Evolutionary conservation across 805 yeast species (phyloP), one percentile per base, ranked within the genome.

Genomic region (Pichia nanzhaoensis): DNA sequence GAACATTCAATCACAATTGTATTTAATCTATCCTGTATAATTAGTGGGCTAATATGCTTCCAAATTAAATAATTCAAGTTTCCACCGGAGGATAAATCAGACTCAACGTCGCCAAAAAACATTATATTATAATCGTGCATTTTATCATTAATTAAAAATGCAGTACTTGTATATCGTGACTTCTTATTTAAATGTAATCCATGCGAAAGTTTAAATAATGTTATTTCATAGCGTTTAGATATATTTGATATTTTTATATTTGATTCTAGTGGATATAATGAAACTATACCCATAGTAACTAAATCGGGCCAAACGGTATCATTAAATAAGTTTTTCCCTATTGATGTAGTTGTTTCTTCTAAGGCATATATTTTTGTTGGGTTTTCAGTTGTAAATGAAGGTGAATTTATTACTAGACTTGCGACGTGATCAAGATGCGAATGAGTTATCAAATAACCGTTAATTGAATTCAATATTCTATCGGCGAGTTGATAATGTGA

Each of bases 21-120:
- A 18, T 62, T 66, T 37, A 89, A 63, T 13, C 61, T 47, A 3
- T 66, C 60, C 4, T 63, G 39, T 0, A 66, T 55, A 1, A 83
- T 67, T 24, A 67, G 53, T 0, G 72, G 70, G 0, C 82, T 75
- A 3, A 85, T 66, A 17, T 60, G 52, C 3, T 58, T 42, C 96
- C 96, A 87, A 3, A 86, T 71, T 1, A 48, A 42, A 8, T 48
- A 42, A 49, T 77, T 73, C 28, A 58, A 55, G 21, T 66, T 53
- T 22, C 60, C 47, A 7, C 61, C 53, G 9, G 84, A 75, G 1
- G 68, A 58, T 5, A 55, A 34, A 57, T 86, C 95, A 39, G 83
- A 73, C 58, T 89, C 96, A 31, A 86, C 76, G 58, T 89, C 97
- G 1, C 97, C 97, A 70, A 88, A 87, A 3, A 84, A 60, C 8